phyloP scores from a whole-genome alignment of 345 rosid genomes.

The Populus davidiana region DNA sequence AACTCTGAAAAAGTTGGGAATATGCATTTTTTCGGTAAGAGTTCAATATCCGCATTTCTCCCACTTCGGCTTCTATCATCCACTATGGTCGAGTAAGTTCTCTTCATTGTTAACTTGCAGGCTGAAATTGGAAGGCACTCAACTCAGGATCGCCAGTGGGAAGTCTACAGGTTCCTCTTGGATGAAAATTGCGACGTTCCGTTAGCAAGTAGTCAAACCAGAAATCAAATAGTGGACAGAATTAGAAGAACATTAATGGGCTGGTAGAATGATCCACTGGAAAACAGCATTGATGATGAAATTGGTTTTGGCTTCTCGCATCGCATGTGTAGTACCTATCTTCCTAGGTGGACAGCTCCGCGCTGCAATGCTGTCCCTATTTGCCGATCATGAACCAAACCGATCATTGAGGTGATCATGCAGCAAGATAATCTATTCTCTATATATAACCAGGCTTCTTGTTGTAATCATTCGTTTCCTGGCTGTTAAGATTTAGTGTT shows the following conservation, averaged over 20 bases:
- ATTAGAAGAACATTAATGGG: constrained; percentile 27
- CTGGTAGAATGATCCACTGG: constrained; percentile 17
- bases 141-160: constrained; percentile 25
- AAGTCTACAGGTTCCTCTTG: constrained; percentile 32
- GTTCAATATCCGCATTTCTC: neutral
- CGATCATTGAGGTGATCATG: neutral
- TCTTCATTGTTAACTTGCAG: neutral
- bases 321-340: neutral
- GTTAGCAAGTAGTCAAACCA: constrained; percentile 6
- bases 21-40: constrained; percentile 25
- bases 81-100: neutral
- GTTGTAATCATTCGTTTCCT: neutral
- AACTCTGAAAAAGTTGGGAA: constrained; percentile 23
- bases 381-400: neutral
- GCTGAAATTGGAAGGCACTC: constrained; percentile 30
- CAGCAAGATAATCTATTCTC: neutral
- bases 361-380: neutral
- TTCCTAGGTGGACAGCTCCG: neutral
- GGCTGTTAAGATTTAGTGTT: neutral
- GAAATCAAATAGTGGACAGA: constrained; percentile 20
- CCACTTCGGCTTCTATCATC: neutral
- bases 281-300: neutral
- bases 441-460: neutral
- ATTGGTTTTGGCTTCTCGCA: neutral
- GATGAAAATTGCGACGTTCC: constrained; percentile 21